Evolutionary conservation across 2,329 filamentous ascomycete species (phyloP).

Genomic region (Sphaceloma murrayae): DNA sequence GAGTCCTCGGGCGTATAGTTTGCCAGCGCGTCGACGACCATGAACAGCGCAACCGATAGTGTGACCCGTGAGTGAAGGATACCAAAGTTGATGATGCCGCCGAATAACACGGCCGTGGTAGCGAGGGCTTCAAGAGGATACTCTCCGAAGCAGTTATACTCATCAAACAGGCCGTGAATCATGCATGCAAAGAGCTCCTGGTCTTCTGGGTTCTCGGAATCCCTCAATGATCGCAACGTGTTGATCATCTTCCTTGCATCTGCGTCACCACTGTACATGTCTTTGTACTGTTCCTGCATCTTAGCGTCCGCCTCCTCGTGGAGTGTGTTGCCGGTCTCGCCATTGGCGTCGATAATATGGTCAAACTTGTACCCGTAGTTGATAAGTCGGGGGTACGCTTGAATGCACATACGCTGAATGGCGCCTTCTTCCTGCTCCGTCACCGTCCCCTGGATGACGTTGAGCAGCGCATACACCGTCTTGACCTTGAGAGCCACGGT

Average conservation of each 20-base stretch:
- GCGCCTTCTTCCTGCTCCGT: conserved; percentile 62
- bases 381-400: conserved; percentile 85
- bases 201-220: conserved; percentile 69
- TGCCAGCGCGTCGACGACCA: conserved; percentile 93
- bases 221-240: conserved; percentile 76
- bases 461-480: conserved; percentile 70
- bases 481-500: conserved; percentile 68
- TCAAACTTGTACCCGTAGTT: conserved; percentile 76
- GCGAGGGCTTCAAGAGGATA: conserved; percentile 94
- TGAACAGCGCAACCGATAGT: conserved; percentile 85
- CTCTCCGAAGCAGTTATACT: conserved; percentile 89
- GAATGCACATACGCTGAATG: conserved; percentile 80
- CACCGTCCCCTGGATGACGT: conserved; percentile 56
- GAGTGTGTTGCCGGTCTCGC: conserved; percentile 69
- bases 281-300: conserved; percentile 97
- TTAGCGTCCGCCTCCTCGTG: conserved; percentile 70
- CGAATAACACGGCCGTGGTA: conserved; percentile 92
- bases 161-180: conserved; percentile 95
- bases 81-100: conserved; percentile 89
- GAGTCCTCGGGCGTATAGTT: conserved; percentile 73
- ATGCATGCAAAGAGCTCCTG: conserved; percentile 97
- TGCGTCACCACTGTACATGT: conserved; percentile 90
- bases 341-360: conserved; percentile 80
- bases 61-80: conserved; percentile 74
- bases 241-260: conserved; percentile 79